A percentile compares a stretch with the other conserved stretches of the same genome.
Evolutionary conservation across 2,329 filamentous ascomycete genomes (phyloP).

Genomic region (Capronia coronata): DNA sequence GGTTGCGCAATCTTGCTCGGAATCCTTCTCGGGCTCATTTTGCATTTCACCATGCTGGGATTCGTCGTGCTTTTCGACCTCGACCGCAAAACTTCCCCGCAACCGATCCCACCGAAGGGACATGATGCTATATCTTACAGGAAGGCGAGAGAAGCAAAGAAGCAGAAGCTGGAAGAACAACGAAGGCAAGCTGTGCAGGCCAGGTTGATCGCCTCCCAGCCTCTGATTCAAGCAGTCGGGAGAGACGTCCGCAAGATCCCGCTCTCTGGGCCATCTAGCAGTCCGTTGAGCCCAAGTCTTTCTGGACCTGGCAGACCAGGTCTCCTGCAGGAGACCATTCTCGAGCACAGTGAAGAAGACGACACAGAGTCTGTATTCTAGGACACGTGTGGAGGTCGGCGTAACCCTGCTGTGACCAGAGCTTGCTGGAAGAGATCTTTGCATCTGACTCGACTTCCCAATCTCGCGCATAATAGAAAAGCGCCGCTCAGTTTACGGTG

Average conservation of each 20-base stretch:
- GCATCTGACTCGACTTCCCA: slow-evolving; percentile 78
- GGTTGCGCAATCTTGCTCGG: slow-evolving; percentile 63
- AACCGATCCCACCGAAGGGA: slow-evolving; percentile 20
- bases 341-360: slow-evolving; percentile 27
- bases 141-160: slow-evolving; percentile 27
- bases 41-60: slow-evolving; percentile 53
- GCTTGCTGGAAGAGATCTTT: slow-evolving; percentile 67
- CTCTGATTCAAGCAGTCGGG: slow-evolving; percentile 23
- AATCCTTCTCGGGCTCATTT: slow-evolving; percentile 53
- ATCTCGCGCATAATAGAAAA: slow-evolving; percentile 79
- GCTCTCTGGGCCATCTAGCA: slow-evolving; percentile 1
- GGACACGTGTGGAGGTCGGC: background rate
- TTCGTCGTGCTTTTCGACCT: slow-evolving; percentile 45
- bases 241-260: slow-evolving; percentile 22
- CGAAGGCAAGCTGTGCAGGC: slow-evolving; percentile 20
- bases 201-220: slow-evolving; percentile 21
- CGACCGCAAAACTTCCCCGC: slow-evolving; percentile 16
- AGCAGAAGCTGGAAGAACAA: slow-evolving; percentile 20
- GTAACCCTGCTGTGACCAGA: slow-evolving; percentile 21
- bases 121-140: slow-evolving; percentile 28
- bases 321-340: slow-evolving; percentile 25
- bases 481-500: slow-evolving; percentile 94
- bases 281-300: slow-evolving; percentile 18
- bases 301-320: slow-evolving; percentile 13
- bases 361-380: slow-evolving; percentile 23